Conservation (phyloP, 2,329 filamentous ascomycete genomes). For the Paracorniculantispora psalliotae region DNA sequence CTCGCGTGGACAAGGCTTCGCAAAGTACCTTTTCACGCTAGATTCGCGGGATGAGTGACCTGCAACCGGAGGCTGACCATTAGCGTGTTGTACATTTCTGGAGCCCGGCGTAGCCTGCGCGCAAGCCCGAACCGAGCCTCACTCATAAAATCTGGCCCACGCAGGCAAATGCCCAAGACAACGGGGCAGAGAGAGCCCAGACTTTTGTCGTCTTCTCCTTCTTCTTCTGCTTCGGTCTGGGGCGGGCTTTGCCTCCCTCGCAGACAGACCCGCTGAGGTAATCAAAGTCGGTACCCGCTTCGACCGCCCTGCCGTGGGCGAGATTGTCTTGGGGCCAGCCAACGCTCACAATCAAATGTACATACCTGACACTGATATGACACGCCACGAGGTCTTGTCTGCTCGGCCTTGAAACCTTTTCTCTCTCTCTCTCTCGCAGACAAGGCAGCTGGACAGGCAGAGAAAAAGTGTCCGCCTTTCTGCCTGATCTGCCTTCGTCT, state of each 20-base stretch:
- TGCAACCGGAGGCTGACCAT: slow-evolving; percentile 10
- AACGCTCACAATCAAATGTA: slow-evolving; percentile 1
- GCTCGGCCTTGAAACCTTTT: neutral
- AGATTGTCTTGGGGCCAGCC: neutral
- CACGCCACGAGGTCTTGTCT: neutral
- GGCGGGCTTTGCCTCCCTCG: neutral
- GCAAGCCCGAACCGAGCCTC: neutral
- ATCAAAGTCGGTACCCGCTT: neutral
- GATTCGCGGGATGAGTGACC: slow-evolving; percentile 2
- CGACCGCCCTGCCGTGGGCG: neutral
- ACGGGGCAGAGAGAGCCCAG: neutral
- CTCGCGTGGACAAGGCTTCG: neutral
- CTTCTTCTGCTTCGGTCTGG: neutral
- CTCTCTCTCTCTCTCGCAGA: neutral
- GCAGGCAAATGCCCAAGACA: neutral
- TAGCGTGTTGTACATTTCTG: slow-evolving; percentile 15
- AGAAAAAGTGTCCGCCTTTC: too few species aligned
- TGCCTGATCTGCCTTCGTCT: neutral
- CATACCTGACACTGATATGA: slow-evolving; percentile 8
- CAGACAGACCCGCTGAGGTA: too few species aligned
- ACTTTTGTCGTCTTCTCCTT: neutral
- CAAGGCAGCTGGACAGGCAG: too few species aligned
- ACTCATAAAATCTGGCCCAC: neutral
- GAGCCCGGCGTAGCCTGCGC: neutral
- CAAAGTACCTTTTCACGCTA: slow-evolving; percentile 10